Evolutionary conservation across 2,329 filamentous ascomycete species (phyloP).

Genomic region (Calonectria pteridis): DNA sequence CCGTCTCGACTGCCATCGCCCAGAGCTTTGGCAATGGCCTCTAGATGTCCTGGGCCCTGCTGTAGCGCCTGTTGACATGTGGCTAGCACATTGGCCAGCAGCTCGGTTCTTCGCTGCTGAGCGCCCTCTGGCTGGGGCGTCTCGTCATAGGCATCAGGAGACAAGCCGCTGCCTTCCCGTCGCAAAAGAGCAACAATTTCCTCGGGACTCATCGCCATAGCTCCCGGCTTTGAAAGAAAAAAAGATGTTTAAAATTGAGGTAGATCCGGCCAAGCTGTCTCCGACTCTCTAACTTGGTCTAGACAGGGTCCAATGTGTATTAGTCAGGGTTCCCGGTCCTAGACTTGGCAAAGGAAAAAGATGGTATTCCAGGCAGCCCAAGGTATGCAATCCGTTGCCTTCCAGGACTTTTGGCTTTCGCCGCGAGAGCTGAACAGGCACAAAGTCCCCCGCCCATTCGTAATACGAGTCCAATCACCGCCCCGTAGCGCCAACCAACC

Average conservation of each 20-base stretch:
- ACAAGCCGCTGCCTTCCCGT: constrained; percentile 46
- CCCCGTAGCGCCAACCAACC: constrained; percentile 10
- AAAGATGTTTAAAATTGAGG: neutral
- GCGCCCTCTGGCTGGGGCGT: constrained; percentile 39
- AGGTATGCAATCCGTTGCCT: neutral
- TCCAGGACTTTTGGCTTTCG: neutral
- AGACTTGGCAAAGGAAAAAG: neutral
- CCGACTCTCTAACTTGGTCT: neutral
- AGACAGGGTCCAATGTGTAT: constrained; percentile 8
- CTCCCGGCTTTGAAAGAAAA: neutral
- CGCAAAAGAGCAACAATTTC: constrained; percentile 54
- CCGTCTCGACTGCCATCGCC: constrained; percentile 69
- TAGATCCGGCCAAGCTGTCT: neutral
- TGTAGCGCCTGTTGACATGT: constrained; percentile 56
- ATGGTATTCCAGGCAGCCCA: neutral
- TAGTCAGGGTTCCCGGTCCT: constrained; percentile 25
- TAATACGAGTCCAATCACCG: constrained; percentile 15
- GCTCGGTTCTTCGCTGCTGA: constrained; percentile 40
- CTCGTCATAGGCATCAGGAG: constrained; percentile 45
- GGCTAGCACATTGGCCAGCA: constrained; percentile 54
- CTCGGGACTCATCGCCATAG: constrained; percentile 48
- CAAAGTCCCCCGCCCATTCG: constrained; percentile 5
- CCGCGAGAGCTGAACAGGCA: neutral
- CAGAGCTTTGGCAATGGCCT: constrained; percentile 62
- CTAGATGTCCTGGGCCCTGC: constrained; percentile 56